Evolutionary conservation across 2,329 filamentous ascomycete genomes (phyloP).

Genomic region (Ceratocystis lukuohia): DNA sequence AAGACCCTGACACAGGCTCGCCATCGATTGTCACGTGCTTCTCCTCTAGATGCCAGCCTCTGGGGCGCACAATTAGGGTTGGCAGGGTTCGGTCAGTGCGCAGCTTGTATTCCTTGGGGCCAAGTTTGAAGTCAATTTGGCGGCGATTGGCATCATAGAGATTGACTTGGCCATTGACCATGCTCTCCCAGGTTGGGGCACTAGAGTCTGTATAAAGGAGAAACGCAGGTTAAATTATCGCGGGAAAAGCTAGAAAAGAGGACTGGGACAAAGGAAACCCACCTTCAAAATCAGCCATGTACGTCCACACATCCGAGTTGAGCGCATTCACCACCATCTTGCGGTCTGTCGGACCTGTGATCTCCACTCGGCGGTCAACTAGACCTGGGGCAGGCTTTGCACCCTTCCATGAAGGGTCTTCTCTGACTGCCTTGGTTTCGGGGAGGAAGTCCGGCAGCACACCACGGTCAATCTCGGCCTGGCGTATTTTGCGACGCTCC

Average conservation of each 20-base stretch:
- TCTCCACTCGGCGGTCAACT: slow-evolving; percentile 87
- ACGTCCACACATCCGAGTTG: slow-evolving; percentile 94
- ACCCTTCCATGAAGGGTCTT: slow-evolving; percentile 86
- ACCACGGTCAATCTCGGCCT: slow-evolving; percentile 87
- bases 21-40: slow-evolving; percentile 95
- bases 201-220: slow-evolving; percentile 55
- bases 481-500: slow-evolving; percentile 71
- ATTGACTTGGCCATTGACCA: slow-evolving; percentile 97
- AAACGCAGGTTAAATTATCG: slow-evolving; percentile 1
- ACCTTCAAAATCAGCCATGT: slow-evolving; percentile 99
- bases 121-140: slow-evolving; percentile 93
- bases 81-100: slow-evolving; percentile 74
- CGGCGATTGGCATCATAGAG: slow-evolving; percentile 89
- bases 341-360: slow-evolving; percentile 89
- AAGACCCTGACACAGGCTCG: slow-evolving; percentile 77
- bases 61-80: slow-evolving; percentile 84
- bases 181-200: slow-evolving; percentile 97
- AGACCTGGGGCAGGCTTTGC: slow-evolving; percentile 83
- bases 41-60: slow-evolving; percentile 97
- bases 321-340: slow-evolving; percentile 99
- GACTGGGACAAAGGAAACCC: slow-evolving; percentile 24
- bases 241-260: background rate
- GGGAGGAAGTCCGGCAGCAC: slow-evolving; percentile 84
- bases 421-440: slow-evolving; percentile 89
- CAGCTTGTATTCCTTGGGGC: slow-evolving; percentile 92